phyloP scores from a whole-genome alignment of 75 land plant genomes.

The Sequoia sempervirens region DNA sequence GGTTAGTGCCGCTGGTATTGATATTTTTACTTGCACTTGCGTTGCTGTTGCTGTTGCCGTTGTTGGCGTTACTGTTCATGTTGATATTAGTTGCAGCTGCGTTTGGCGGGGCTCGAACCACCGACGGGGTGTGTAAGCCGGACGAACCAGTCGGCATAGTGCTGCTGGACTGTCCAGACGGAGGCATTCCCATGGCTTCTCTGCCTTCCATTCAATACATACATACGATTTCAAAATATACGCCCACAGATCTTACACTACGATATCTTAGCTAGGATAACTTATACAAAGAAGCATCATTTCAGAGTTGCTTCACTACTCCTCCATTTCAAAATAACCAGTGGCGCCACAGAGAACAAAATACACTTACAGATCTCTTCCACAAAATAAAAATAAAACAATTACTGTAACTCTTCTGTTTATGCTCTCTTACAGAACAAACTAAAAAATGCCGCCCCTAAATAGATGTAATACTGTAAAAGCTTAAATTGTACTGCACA shows the following conservation, averaged over 20 bases:
- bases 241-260: not conserved
- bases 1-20: not conserved
- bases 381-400: not conserved
- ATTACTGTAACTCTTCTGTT: not conserved
- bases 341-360: not conserved
- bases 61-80: conserved; percentile 4
- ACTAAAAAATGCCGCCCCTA: not conserved
- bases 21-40: not conserved
- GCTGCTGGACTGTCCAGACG: not conserved
- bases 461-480: not conserved
- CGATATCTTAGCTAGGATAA: not conserved
- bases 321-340: not conserved
- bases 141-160: not conserved
- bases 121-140: not conserved
- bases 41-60: conserved; percentile 5
- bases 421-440: not conserved
- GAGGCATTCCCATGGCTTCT: conserved; percentile 12
- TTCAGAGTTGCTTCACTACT: not conserved
- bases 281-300: not conserved
- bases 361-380: not conserved
- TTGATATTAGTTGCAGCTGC: not conserved
- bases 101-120: not conserved
- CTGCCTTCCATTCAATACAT: conserved; percentile 10
- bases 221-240: not conserved
- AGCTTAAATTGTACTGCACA: not conserved